These are phyloP conservation scores for Globisporangium radiosum DNA, from an alignment of 352 stramenopile genomes.

Conservation along the genomic window DNA sequence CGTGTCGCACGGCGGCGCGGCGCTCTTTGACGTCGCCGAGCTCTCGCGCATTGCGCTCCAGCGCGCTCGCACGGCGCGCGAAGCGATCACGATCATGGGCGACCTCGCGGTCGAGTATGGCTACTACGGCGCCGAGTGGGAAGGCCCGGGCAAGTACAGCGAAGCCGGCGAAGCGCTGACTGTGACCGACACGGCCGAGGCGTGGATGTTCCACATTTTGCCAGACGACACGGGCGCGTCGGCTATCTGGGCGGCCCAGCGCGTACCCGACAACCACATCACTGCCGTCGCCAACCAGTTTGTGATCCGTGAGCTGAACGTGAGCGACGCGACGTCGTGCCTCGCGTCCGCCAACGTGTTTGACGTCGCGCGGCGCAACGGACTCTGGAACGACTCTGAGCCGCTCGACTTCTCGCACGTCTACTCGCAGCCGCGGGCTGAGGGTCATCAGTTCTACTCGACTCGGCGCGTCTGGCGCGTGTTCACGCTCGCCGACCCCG, in stretches of 20 bases:
- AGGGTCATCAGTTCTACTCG: conserved; percentile 71
- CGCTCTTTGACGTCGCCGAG: conserved; percentile 85
- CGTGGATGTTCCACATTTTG: conserved; percentile 95
- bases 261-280: conserved; percentile 83
- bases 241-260: conserved; percentile 92
- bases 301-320: conserved; percentile 86
- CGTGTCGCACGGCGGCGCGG: conserved; percentile 58
- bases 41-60: conserved; percentile 88
- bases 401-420: conserved; percentile 87
- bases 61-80: conserved; percentile 66
- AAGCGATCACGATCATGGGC: conserved; percentile 90
- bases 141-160: conserved; percentile 43
- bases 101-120: conserved; percentile 89
- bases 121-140: conserved; percentile 90
- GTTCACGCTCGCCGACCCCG: conserved; percentile 74
- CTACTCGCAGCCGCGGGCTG: conserved; percentile 68
- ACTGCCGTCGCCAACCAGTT: conserved; percentile 92
- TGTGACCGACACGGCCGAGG: conserved; percentile 87
- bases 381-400: conserved; percentile 60
- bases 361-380: conserved; percentile 78
- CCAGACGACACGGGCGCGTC: conserved; percentile 89
- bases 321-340: conserved; percentile 74
- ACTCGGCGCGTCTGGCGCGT: conserved; percentile 89
- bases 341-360: conserved; percentile 87
- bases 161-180: conserved; percentile 88